A percentile compares a stretch with the other conserved stretches of the same genome.
phyloP scores from a whole-genome alignment of 768 basidiomycete genomes.

The Tricholoma saponaceum region DNA sequence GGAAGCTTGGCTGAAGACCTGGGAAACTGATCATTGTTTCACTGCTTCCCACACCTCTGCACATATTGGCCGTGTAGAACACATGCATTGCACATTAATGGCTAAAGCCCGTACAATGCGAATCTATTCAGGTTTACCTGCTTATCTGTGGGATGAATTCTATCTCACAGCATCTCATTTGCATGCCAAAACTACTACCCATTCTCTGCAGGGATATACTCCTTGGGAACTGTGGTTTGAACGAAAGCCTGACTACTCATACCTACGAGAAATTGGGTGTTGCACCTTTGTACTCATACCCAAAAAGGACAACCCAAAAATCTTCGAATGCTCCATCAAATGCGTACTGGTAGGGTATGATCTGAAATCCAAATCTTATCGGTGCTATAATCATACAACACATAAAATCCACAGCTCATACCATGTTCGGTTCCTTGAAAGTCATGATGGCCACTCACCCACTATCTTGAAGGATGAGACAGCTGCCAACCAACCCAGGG shows the following conservation, averaged over 20 bases:
- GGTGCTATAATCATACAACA: slow-evolving; percentile 22
- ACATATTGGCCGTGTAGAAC: slow-evolving; percentile 30
- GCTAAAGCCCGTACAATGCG: too few relatives aligned
- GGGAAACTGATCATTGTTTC: slow-evolving; percentile 19
- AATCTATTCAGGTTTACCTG: too few relatives aligned
- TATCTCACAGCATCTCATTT: slow-evolving; percentile 16
- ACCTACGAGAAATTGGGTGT: slow-evolving; percentile 30
- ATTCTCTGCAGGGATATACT: slow-evolving; percentile 4
- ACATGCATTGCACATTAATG: slow-evolving; percentile 26
- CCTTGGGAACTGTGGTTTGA: slow-evolving; percentile 20
- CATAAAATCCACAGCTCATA: slow-evolving; percentile 16
- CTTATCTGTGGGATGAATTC: slow-evolving; percentile 30
- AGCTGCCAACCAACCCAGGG: too few relatives aligned
- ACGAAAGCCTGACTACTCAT: slow-evolving; percentile 21
- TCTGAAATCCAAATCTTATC: slow-evolving; percentile 27
- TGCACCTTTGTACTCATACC: slow-evolving; percentile 28
- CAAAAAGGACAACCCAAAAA: slow-evolving; percentile 26
- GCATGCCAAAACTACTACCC: too few relatives aligned
- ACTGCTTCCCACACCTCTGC: slow-evolving; percentile 26
- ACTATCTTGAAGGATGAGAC: too few relatives aligned
- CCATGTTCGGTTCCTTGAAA: slow-evolving; percentile 24
- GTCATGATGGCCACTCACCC: slow-evolving; percentile 8
- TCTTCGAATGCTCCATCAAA: slow-evolving; percentile 19
- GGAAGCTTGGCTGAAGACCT: too few relatives aligned
- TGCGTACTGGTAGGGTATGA: slow-evolving; percentile 37